phyloP scores from a whole-genome alignment of 176 grass and related monocot genomes.

The Poa pratensis region DNA sequence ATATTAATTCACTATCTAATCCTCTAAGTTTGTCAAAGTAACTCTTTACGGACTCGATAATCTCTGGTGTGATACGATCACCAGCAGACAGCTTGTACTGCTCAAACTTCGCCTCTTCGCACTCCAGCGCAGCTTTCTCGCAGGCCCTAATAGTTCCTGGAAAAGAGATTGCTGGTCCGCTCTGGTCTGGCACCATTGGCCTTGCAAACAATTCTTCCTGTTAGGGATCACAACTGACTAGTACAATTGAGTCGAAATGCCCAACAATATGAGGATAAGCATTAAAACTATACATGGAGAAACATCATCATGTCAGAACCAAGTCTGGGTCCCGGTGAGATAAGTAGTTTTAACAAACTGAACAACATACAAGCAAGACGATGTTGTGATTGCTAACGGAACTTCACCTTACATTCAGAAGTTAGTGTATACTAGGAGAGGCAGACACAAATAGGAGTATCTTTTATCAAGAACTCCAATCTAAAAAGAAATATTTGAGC shows the following conservation, averaged over 20 bases:
- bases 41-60: slow-evolving; percentile 35
- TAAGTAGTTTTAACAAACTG: neutral
- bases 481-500: neutral
- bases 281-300: neutral
- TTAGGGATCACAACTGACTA: neutral
- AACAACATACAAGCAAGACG: neutral
- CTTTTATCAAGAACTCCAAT: neutral
- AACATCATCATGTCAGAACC: neutral
- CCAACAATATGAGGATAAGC: neutral
- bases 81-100: slow-evolving; percentile 43
- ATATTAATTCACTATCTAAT: slow-evolving; percentile 2
- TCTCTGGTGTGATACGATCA: slow-evolving; percentile 35
- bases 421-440: neutral
- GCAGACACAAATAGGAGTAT: neutral
- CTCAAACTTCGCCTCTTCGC: slow-evolving; percentile 56
- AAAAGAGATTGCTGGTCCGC: neutral
- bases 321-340: neutral
- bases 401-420: neutral
- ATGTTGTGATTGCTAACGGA: neutral
- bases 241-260: neutral
- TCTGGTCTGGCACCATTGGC: neutral
- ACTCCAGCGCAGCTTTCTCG: slow-evolving; percentile 58
- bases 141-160: slow-evolving; percentile 56
- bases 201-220: neutral
- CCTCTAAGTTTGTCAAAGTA: slow-evolving; percentile 39